Conservation (phyloP, 2,329 filamentous ascomycete genomes). For the Arthrobotrys conoides region DNA sequence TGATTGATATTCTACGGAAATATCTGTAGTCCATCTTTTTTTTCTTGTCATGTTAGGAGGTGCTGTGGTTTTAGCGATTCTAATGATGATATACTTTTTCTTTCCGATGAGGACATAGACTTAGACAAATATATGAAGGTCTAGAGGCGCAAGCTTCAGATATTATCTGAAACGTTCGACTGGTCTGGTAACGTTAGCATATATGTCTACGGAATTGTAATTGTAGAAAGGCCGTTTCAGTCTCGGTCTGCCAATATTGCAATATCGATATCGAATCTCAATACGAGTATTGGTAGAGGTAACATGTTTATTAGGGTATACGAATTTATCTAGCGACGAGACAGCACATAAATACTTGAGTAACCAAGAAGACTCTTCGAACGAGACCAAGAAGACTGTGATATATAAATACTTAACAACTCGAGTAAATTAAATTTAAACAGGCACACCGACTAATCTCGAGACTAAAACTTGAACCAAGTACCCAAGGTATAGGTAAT, state of each 20-base stretch:
- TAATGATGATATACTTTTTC: conserved; percentile 17
- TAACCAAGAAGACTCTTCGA: too few relatives aligned
- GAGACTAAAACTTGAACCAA: too few relatives aligned
- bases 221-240: background rate
- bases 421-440: too few relatives aligned
- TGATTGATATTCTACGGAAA: conserved; percentile 2
- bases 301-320: too few relatives aligned
- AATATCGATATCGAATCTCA: background rate
- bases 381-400: too few relatives aligned
- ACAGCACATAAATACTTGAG: too few relatives aligned
- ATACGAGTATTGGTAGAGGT: background rate
- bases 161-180: background rate
- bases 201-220: background rate
- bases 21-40: background rate
- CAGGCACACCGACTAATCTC: too few relatives aligned
- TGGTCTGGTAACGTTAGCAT: background rate
- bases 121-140: conserved; percentile 44
- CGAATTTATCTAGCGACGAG: too few relatives aligned
- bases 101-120: conserved; percentile 18
- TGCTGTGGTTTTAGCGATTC: conserved; percentile 49
- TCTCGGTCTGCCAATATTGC: background rate
- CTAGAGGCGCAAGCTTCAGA: background rate
- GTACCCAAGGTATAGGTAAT: too few relatives aligned
- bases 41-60: conserved; percentile 9
- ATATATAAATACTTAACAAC: too few relatives aligned